Percentiles rank a stretch among this genome's conserved stretches.
phyloP scores from a whole-genome alignment of 169 alveolate species.

The Plasmodium berghei region DNA sequence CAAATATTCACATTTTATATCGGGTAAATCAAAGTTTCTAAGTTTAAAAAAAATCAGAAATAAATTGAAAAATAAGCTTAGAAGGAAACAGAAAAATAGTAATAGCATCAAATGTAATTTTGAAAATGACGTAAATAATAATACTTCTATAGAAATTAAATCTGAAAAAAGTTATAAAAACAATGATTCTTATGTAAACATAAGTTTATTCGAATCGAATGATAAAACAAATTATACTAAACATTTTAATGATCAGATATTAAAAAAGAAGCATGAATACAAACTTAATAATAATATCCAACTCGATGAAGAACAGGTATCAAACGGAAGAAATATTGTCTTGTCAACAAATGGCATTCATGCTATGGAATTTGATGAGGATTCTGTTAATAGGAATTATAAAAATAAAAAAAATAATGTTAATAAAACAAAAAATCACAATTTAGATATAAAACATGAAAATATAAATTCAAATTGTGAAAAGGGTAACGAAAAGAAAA shows the following conservation, averaged over 20 bases:
- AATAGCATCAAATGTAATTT: not conserved
- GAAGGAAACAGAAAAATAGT: not conserved
- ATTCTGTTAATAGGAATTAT: not conserved
- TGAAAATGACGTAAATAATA: not conserved
- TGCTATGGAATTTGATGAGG: conserved; percentile 20
- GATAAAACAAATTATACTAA: too few relatives aligned
- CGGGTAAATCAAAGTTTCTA: conserved; percentile 31
- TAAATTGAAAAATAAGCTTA: conserved; percentile 28
- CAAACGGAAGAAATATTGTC: conserved; percentile 4
- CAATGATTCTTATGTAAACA: not conserved
- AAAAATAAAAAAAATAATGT: conserved; percentile 7
- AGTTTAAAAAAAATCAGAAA: conserved; percentile 47
- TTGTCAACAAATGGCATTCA: conserved; percentile 29
- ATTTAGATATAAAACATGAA: not conserved
- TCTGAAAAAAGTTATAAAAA: not conserved
- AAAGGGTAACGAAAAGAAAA: not conserved
- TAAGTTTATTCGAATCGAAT: too few relatives aligned
- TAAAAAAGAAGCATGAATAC: too few relatives aligned
- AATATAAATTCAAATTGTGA: not conserved
- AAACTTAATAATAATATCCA: conserved; percentile 12
- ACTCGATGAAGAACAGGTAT: conserved; percentile 40
- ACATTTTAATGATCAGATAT: too few relatives aligned
- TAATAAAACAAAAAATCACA: too few relatives aligned
- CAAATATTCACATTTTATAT: conserved; percentile 3
- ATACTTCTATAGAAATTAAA: not conserved